Percentiles rank a stretch among this genome's conserved stretches.
phyloP scores from a whole-genome alignment of 2,329 filamentous ascomycete genomes.

The Xylaria sp. region DNA sequence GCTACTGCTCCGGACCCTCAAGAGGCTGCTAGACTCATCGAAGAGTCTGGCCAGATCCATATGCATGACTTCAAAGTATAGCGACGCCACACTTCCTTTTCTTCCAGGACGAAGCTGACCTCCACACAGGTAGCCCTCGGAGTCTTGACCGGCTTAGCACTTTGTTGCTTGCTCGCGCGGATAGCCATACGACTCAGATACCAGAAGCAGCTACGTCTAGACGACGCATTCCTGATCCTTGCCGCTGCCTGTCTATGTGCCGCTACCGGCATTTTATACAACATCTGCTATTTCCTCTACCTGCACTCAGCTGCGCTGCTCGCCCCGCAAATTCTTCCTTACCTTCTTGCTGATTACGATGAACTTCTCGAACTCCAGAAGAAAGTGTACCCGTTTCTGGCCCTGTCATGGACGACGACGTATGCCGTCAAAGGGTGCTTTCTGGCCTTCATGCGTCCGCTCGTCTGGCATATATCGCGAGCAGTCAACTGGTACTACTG shows the following conservation, averaged over 20 bases:
- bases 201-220: constrained; percentile 16
- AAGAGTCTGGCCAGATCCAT: constrained; percentile 18
- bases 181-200: constrained; percentile 24
- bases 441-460: constrained; percentile 25
- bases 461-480: constrained; percentile 22
- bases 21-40: constrained; percentile 16
- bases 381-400: constrained; percentile 21
- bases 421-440: constrained; percentile 28
- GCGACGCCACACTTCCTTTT: background rate
- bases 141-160: constrained; percentile 17
- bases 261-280: constrained; percentile 25
- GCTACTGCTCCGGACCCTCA: constrained; percentile 1
- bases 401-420: constrained; percentile 27
- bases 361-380: constrained; percentile 21
- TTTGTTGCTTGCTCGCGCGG: constrained; percentile 18
- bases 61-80: constrained; percentile 3
- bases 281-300: constrained; percentile 27
- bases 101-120: background rate
- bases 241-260: constrained; percentile 17
- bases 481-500: constrained; percentile 29
- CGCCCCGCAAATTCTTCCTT: constrained; percentile 10
- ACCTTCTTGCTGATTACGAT: constrained; percentile 4
- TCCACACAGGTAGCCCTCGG: constrained; percentile 11
- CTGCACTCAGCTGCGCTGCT: constrained; percentile 21
- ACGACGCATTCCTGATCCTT: constrained; percentile 24